Conservation (phyloP, 2,329 filamentous ascomycete species). For the Tolypocladium tropicale region DNA sequence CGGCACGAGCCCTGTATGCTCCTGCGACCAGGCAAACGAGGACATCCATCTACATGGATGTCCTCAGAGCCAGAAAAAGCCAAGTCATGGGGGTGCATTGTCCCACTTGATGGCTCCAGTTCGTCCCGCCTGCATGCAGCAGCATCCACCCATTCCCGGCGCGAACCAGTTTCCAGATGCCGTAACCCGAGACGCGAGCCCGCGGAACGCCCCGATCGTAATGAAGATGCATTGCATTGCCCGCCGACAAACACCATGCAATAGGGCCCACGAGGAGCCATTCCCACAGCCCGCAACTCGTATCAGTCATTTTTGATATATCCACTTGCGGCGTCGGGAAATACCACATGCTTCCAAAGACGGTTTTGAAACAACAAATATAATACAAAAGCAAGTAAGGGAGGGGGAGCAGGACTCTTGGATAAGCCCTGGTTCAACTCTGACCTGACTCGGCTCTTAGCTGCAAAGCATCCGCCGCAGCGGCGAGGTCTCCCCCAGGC, state of each 20-base stretch:
- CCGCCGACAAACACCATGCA: not conserved
- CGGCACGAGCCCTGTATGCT: not conserved
- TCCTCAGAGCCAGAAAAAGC: not conserved
- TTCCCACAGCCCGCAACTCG: not conserved
- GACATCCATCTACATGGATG: not conserved
- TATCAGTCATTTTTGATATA: not conserved
- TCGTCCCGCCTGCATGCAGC: not conserved
- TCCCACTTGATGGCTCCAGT: conserved; percentile 1
- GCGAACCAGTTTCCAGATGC: not conserved
- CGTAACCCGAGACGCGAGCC: not conserved
- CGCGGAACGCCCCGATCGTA: not conserved
- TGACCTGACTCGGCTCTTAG: not conserved
- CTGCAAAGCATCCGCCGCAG: not conserved
- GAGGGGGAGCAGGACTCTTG: not conserved
- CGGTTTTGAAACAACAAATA: not conserved
- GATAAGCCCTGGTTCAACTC: not conserved
- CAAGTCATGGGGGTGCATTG: not conserved
- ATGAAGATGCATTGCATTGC: not conserved
- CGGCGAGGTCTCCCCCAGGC: not conserved
- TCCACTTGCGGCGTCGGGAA: not conserved
- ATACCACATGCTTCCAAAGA: not conserved
- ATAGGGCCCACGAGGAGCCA: not conserved
- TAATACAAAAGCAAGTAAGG: not conserved
- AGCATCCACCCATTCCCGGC: not conserved
- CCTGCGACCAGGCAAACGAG: not conserved